Conservation (phyloP, 768 basidiomycete genomes). For the Naganishia randhawae region DNA sequence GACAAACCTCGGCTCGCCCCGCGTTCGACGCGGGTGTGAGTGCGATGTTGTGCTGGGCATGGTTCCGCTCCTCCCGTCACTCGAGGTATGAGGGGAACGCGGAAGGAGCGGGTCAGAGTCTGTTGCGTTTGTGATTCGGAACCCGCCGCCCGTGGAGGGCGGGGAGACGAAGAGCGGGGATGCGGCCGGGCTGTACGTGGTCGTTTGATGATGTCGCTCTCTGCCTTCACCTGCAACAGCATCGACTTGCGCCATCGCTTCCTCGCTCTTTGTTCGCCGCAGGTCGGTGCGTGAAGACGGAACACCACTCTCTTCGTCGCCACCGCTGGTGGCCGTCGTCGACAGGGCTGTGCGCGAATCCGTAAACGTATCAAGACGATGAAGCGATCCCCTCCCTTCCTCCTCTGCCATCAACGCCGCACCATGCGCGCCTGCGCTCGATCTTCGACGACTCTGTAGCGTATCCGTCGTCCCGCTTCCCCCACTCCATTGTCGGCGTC, state of each 20-base stretch:
- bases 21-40: background rate
- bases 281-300: background rate
- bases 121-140: conserved; percentile 28
- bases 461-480: conserved; percentile 4
- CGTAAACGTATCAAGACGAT: conserved; percentile 7
- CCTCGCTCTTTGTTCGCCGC: conserved; percentile 11
- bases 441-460: background rate
- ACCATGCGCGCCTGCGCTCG: background rate
- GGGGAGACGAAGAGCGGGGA: background rate
- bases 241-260: conserved; percentile 15
- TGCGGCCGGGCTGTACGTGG: background rate
- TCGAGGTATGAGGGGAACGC: background rate
- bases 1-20: conserved; percentile 29
- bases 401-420: too few relatives aligned
- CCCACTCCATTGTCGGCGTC: background rate
- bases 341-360: background rate
- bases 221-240: background rate
- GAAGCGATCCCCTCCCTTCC: background rate
- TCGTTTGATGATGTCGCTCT: background rate
- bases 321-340: background rate
- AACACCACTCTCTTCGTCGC: background rate
- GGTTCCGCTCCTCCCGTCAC: conserved; percentile 5
- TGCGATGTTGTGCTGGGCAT: background rate
- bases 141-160: conserved; percentile 3
- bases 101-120: conserved; percentile 23